Base-by-base conservation (phyloP, 768 basidiomycete genomes). In the Xerocomus spinulosus region DNA sequence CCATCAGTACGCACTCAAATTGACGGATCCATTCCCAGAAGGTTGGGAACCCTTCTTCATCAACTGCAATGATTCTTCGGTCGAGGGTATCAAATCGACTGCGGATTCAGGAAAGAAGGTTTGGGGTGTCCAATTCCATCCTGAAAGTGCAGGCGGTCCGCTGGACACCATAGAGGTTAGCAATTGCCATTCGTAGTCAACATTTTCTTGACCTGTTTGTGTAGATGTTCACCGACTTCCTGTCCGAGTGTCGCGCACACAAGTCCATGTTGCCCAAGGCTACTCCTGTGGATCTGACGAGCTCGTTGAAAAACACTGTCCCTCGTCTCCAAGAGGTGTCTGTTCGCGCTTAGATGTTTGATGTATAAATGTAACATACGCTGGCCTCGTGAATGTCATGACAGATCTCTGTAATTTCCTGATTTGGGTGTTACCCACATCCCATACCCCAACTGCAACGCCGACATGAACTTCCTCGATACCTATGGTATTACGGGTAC, bases 41-140 rank as follows among this genome's bases (percentile, higher is more conserved):
- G 96, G 93, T 15, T 99, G 92, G 93, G 92, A 95, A 58, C 95
- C 95, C 0, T 98, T 95, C 80, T 99, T 99, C 76, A 95, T 98
- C 74, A 99, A 97, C 71, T 96, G 92, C 72, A 98, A 97, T 62
- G 95, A 98, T 70, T 97, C 95, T 14, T 96, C 92, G 1, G 93
- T 98, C 14, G 96, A 98, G 66, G 96, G 96, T 32, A 96, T 98
- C 77, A 97, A 93, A 71, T 94, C 92, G 15, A 96, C 96, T 2
- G 62, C 73, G 0, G 87, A 84, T 9, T 93, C 92, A 20, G 92
- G 92, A 45, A 92, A 85, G 73, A 85, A 82, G 54, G 79, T 98
- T 25, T 98, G 93, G 92, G 96, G 95, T 56, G 95, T 98, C 18
- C 96, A 99, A 63, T 99, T 98, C 83, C 96, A 99, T 69, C 96